Base-by-base conservation (phyloP, 768 basidiomycete species). In the Mycena rebaudengoi region DNA sequence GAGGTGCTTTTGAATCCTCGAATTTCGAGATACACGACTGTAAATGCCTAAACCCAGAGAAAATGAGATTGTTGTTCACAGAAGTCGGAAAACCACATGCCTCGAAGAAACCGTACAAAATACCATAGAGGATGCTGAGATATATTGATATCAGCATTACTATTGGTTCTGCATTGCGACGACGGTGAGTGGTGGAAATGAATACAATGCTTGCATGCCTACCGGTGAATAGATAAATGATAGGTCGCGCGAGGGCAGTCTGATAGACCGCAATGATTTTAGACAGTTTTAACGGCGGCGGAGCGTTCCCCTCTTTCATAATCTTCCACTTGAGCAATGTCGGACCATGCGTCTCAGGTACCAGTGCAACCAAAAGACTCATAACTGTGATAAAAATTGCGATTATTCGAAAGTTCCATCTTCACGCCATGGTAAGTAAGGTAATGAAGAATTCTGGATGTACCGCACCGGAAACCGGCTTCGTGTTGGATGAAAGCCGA, bases 31-130 rank as follows among this genome's bases (percentile, higher is more conserved):
- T 53, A 68, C 4, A 68, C 66, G 2, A 68, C 57, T 3, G 30
- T 28, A 25, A 64, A 62, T 4, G 61, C n/a, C n/a, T n/a, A 43
- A 16, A 43, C 25, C 20, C 16, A 18, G 11, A 20, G 10, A 10
- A n/a, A 23, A 20, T 43, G 41, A 16, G 41, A n/a, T n/a, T 43
- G 14, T n/a, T 18, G 10, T 43, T 23, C n/a, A 43, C 11, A 18
- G n/a, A n/a, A 43, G 25, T n/a, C 10, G 25, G 25, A n/a, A n/a
- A 16, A 43, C 41, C 57, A 23, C 46, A 59, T 20, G 57, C 66
- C 25, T 68, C 66, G 26, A 68, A 68, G 33, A 68, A 68, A 3
- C 62, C 62, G 23, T 68, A 68, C 30, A 68, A 32, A 21, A 68
- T 68, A 1, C 62, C 62, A 14, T 68, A 68, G 4, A 68, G 46